Percentiles rank a stretch among this genome's conserved stretches.
Conservation (phyloP, 1,139 yeast genomes). For the Blastobotrys serpentis region DNA sequence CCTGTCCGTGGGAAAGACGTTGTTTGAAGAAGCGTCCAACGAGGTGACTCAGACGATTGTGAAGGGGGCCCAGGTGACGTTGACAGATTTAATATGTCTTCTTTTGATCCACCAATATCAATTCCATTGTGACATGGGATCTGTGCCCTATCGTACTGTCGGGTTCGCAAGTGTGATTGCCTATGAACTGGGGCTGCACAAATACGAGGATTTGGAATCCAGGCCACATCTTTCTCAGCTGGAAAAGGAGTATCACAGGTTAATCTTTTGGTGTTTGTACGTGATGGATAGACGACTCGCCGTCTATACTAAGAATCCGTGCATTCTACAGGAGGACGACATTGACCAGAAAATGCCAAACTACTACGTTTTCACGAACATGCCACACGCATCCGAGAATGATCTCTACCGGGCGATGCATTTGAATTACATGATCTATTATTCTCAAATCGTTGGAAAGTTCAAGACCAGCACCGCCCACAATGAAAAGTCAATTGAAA, state of each 20-base stretch:
- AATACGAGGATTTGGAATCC: conserved; percentile 21
- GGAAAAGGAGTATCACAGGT: conserved; percentile 24
- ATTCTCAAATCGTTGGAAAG: conserved; percentile 25
- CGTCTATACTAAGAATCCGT: conserved; percentile 28
- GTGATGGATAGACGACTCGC: conserved; percentile 30
- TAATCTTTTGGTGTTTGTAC: conserved; percentile 32
- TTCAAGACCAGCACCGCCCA: conserved; percentile 19
- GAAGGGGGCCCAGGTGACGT: conserved; percentile 20
- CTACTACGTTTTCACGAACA: conserved; percentile 14
- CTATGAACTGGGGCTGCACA: conserved; percentile 30
- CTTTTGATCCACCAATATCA: conserved; percentile 30
- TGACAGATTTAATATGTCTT: conserved; percentile 21
- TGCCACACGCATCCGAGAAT: conserved; percentile 22
- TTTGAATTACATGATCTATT: conserved; percentile 29
- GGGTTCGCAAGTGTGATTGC: conserved; percentile 29
- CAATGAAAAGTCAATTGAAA: conserved; percentile 13
- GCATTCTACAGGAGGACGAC: conserved; percentile 28
- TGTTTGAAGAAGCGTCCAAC: conserved; percentile 24
- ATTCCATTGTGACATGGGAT: conserved; percentile 30
- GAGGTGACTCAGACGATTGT: conserved; percentile 21
- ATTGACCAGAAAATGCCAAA: conserved; percentile 28
- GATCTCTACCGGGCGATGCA: conserved; percentile 27
- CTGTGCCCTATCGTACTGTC: conserved; percentile 28
- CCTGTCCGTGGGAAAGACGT: conserved; percentile 21
- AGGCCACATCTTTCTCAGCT: conserved; percentile 19